phyloP scores from a whole-genome alignment of 441 rosid genomes.

The Omphalea diandra region DNA sequence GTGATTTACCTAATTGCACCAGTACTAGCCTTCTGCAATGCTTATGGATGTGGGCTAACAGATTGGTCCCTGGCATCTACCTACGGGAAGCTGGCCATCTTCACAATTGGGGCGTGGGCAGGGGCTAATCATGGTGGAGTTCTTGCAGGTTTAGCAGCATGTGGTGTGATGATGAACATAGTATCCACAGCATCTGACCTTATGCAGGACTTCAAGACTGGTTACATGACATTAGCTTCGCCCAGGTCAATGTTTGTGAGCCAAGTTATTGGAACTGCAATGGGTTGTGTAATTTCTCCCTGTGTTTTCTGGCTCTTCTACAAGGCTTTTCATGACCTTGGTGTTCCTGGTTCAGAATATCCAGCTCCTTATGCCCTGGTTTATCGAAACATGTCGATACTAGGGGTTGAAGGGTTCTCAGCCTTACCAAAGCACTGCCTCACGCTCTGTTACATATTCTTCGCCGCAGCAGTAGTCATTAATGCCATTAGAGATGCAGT shows the following conservation, averaged over 20 bases:
- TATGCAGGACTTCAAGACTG: conserved; percentile 69
- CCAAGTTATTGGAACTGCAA: conserved; percentile 85
- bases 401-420: conserved; percentile 77
- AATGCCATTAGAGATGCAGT: conserved; percentile 54
- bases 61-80: conserved; percentile 41
- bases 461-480: conserved; percentile 55
- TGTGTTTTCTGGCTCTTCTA: conserved; percentile 89
- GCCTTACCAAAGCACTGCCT: conserved; percentile 77
- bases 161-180: conserved; percentile 98
- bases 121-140: conserved; percentile 44
- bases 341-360: conserved; percentile 45
- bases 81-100: conserved; percentile 45
- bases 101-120: conserved; percentile 74
- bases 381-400: conserved; percentile 59
- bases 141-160: conserved; percentile 79
- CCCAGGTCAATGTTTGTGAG: conserved; percentile 62
- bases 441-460: conserved; percentile 62
- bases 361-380: conserved; percentile 68
- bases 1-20: conserved; percentile 37
- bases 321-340: conserved; percentile 70
- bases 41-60: conserved; percentile 46
- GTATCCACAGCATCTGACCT: conserved; percentile 77
- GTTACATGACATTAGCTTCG: conserved; percentile 62
- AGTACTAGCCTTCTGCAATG: conserved; percentile 41
- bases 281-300: conserved; percentile 85